Percentiles rank a stretch among this genome's conserved stretches.
Evolutionary conservation across 306 rosid genomes (phyloP).

Genomic region (Vachellia pachyceras): DNA sequence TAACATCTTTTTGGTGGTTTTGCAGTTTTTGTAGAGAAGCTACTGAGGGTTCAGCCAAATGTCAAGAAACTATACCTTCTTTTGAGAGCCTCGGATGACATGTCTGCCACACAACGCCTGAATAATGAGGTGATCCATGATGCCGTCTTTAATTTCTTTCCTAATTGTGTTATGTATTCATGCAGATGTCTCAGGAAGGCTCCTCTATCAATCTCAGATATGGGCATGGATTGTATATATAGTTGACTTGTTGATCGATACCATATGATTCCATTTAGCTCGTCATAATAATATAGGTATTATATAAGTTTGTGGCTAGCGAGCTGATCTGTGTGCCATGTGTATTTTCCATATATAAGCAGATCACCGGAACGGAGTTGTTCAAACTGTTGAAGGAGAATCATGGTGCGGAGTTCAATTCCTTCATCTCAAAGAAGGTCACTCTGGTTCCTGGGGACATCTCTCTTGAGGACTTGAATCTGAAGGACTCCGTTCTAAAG

Average conservation of each 20-base stretch:
- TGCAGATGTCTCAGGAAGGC: background rate
- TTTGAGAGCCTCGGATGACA: conserved; percentile 49
- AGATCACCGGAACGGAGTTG: conserved; percentile 57
- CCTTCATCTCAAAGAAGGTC: conserved; percentile 45
- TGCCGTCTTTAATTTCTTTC: background rate
- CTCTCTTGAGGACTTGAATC: conserved; percentile 45
- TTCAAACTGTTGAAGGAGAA: conserved; percentile 52
- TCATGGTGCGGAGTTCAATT: conserved; percentile 41
- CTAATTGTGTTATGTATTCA: background rate
- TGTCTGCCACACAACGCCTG: conserved; percentile 49
- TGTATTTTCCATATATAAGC: no score
- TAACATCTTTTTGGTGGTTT: background rate
- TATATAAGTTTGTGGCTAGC: background rate
- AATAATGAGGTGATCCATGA: conserved; percentile 57
- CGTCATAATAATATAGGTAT: background rate
- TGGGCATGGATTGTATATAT: background rate
- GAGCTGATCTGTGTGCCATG: background rate
- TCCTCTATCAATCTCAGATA: background rate
- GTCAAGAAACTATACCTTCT: conserved; percentile 60
- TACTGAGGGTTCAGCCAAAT: conserved; percentile 46
- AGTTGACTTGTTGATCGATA: background rate
- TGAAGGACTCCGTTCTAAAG: conserved; percentile 40
- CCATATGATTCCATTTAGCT: background rate
- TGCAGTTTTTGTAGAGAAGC: conserved; percentile 69
- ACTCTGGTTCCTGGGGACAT: conserved; percentile 56